phyloP scores from a whole-genome alignment of 1,284 basidiomycete genomes.

The Cystobasidium slooffiae region DNA sequence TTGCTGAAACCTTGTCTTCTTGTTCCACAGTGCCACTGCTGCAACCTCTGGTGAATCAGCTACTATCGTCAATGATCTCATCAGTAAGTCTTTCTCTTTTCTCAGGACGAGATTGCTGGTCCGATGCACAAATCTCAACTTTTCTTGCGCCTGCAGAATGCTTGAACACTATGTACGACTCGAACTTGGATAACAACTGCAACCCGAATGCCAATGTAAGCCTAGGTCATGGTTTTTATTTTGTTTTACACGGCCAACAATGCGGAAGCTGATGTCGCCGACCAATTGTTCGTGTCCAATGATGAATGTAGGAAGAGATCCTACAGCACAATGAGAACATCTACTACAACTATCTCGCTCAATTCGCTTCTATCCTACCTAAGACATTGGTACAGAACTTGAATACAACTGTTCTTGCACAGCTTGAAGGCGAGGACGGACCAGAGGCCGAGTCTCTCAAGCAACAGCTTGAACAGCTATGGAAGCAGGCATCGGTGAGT shows the following conservation, averaged over 20 bases:
- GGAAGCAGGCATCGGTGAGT: conserved; percentile 33
- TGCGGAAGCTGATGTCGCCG: not conserved
- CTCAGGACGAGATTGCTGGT: not conserved
- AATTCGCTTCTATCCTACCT: conserved; percentile 43
- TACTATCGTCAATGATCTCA: conserved; percentile 23
- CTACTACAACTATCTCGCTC: conserved; percentile 44
- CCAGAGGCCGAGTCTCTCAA: conserved; percentile 30
- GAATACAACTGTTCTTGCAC: conserved; percentile 37
- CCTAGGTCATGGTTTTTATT: not conserved
- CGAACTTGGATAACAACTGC: conserved; percentile 17
- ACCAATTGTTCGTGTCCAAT: not conserved
- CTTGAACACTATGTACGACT: conserved; percentile 42
- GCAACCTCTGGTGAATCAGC: conserved; percentile 43
- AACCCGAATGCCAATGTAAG: conserved; percentile 38
- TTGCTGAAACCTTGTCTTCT: not conserved
- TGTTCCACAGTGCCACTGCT: conserved; percentile 16
- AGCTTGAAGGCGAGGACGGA: conserved; percentile 25
- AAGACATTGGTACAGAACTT: conserved; percentile 36
- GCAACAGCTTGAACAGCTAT: conserved; percentile 24
- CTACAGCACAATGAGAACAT: conserved; percentile 42
- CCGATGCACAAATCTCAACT: not conserved
- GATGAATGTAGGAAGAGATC: conserved; percentile 14
- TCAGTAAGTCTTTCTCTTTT: conserved; percentile 4
- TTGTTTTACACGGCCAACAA: not conserved
- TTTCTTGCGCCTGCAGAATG: conserved; percentile 10